Base-by-base conservation (phyloP, 306 rosid species). In the Cyamopsis tetragonoloba region DNA sequence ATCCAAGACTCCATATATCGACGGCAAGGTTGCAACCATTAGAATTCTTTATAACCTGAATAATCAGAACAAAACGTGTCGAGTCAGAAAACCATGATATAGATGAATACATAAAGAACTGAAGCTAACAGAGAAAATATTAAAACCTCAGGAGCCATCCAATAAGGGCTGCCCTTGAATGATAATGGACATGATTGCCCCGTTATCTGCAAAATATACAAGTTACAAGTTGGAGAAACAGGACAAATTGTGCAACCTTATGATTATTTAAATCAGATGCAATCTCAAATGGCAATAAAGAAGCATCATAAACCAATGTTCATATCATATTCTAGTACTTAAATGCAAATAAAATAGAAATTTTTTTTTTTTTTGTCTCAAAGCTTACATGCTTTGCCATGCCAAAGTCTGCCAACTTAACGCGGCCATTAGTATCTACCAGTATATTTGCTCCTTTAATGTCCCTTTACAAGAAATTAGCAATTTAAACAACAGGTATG, bases 111-210 rank as follows among this genome's bases (percentile, higher is more conserved):
- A 57, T 6, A 62, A 63, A 57, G 61, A 69, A 62, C 48, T 22
- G 41, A 66, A 37, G 23, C 32, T 14, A 57, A 47, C 15, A 44
- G 46, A 46, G 61, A 47, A 27, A 73, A 61, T 3, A 22, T 51
- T 49, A 70, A 55, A 61, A 91, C 97, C 97, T 91, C 97, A 41
- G 97, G 96, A 57, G 97, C 97, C 97, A 91, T 91, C 97, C 97
- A 91, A 75, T 86, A 91, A 44, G 97, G 97, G 81, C 97, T 91
- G 59, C 97, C 97, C 82, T 87, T 88, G 75, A 88, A 88, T 48
- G 97, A 91, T 70, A 91, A 75, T 19, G 96, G 95, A 71, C 93
- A 88, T 24, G 96, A 83, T 71, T 88, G 89, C 68, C 96, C 96
- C 2, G 87, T 80, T 59, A 91, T 91, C 97, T 91, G 84, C 76